Evolutionary conservation across 2,329 filamentous ascomycete genomes (phyloP).

Genomic region (Xylaria hypoxylon): DNA sequence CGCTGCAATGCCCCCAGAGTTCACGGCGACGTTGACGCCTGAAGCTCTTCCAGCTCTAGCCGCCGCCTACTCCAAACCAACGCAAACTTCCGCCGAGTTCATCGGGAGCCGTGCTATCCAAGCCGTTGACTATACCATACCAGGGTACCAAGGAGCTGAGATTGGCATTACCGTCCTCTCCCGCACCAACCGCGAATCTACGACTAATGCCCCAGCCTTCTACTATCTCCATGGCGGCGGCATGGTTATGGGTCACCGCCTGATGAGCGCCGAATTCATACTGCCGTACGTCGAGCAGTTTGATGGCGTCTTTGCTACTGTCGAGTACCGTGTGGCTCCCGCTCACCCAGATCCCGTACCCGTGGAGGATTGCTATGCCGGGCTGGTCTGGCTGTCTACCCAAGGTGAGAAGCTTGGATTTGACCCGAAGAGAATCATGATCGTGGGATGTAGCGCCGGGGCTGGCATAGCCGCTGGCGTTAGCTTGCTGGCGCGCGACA

Average conservation of each 20-base stretch:
- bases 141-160: neutral
- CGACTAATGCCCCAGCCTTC: neutral
- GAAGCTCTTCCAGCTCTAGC: neutral
- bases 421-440: constrained; percentile 14
- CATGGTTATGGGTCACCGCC: constrained; percentile 16
- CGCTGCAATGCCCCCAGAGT: neutral
- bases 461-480: constrained; percentile 14
- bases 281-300: neutral
- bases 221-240: constrained; percentile 21
- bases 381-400: constrained; percentile 5
- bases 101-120: neutral
- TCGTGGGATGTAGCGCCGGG: constrained; percentile 9
- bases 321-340: constrained; percentile 22
- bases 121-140: neutral
- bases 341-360: constrained; percentile 2
- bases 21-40: neutral
- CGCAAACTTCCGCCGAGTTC: neutral
- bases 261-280: neutral
- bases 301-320: constrained; percentile 3
- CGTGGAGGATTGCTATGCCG: constrained; percentile 18
- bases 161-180: neutral
- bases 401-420: constrained; percentile 12
- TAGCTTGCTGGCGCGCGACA: constrained; percentile 7
- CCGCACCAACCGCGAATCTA: neutral
- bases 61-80: neutral